phyloP scores from a whole-genome alignment of 345 rosid species.

The Arabidopsis thaliana region DNA sequence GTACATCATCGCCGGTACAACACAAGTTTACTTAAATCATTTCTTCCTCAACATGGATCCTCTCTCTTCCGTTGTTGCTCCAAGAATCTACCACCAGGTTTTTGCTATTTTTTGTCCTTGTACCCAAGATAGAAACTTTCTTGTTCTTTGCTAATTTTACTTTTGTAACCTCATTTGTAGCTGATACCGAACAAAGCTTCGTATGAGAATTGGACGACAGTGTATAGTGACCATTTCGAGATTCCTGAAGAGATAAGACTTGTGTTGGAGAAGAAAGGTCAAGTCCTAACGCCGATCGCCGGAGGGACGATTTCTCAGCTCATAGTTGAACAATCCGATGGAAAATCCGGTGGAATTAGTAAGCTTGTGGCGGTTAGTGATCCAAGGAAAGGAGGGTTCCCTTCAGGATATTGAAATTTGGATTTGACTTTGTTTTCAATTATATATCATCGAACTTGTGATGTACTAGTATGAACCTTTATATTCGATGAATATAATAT shows the following conservation, averaged over 20 bases:
- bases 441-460: slow-evolving; percentile 1
- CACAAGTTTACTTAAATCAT: slow-evolving; percentile 62
- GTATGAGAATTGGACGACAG: slow-evolving; percentile 70
- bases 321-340: slow-evolving; percentile 48
- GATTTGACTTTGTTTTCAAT: not conserved
- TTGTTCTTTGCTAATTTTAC: slow-evolving; percentile 1
- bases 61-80: slow-evolving; percentile 59
- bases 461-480: not conserved
- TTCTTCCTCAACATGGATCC: slow-evolving; percentile 62
- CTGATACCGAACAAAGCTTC: slow-evolving; percentile 51
- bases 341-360: slow-evolving; percentile 22
- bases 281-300: slow-evolving; percentile 48
- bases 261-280: slow-evolving; percentile 56
- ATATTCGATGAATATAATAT: not conserved
- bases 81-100: slow-evolving; percentile 75
- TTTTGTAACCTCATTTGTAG: slow-evolving; percentile 40
- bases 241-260: slow-evolving; percentile 49
- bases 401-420: slow-evolving; percentile 56
- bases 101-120: not conserved
- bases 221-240: slow-evolving; percentile 54
- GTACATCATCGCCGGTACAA: slow-evolving; percentile 58
- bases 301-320: slow-evolving; percentile 61
- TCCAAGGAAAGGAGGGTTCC: slow-evolving; percentile 73
- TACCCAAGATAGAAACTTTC: not conserved
- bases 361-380: slow-evolving; percentile 64